Percentiles rank a stretch among this genome's conserved stretches.
phyloP scores from a whole-genome alignment of 1,284 basidiomycete genomes.

The Agroathelia rolfsii region DNA sequence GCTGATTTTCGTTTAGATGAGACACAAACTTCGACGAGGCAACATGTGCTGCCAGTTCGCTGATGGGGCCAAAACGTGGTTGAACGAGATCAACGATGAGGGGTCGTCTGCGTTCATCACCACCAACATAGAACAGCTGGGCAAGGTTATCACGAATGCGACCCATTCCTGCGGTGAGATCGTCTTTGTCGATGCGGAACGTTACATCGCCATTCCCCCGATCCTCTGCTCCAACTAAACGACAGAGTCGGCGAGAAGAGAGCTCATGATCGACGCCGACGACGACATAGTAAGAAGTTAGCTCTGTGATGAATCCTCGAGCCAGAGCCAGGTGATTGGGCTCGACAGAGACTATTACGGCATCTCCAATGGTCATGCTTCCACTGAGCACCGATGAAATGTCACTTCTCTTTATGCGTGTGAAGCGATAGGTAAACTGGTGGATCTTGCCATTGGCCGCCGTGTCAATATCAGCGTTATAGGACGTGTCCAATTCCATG shows the following conservation, averaged over 20 bases:
- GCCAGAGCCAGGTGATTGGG: slow-evolving; percentile 77
- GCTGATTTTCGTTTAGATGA: slow-evolving; percentile 70
- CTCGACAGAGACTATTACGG: slow-evolving; percentile 78
- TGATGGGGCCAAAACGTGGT: slow-evolving; percentile 47
- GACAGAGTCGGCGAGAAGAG: slow-evolving; percentile 42
- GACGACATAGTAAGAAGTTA: slow-evolving; percentile 56
- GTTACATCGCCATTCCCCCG: slow-evolving; percentile 25
- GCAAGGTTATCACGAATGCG: slow-evolving; percentile 87
- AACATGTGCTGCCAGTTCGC: too few species aligned
- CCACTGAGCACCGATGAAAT: slow-evolving; percentile 60
- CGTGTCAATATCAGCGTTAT: slow-evolving; percentile 26
- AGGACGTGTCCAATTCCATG: slow-evolving; percentile 57
- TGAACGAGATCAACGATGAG: slow-evolving; percentile 75
- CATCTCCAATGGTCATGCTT: slow-evolving; percentile 71
- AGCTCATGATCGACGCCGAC: slow-evolving; percentile 79
- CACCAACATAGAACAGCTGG: slow-evolving; percentile 76
- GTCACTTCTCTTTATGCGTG: slow-evolving; percentile 16
- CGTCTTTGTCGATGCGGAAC: slow-evolving; percentile 93
- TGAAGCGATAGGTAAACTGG: slow-evolving; percentile 28
- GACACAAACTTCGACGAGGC: too few species aligned
- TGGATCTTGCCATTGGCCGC: slow-evolving; percentile 35
- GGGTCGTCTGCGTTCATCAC: slow-evolving; percentile 50
- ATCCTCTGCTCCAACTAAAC: slow-evolving; percentile 16
- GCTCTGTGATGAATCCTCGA: slow-evolving; percentile 73
- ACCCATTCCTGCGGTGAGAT: slow-evolving; percentile 79